Percentiles rank a stretch among this genome's conserved stretches.
Evolutionary conservation across 306 rosid genomes (phyloP).

Genomic region (Lotus japonicus): DNA sequence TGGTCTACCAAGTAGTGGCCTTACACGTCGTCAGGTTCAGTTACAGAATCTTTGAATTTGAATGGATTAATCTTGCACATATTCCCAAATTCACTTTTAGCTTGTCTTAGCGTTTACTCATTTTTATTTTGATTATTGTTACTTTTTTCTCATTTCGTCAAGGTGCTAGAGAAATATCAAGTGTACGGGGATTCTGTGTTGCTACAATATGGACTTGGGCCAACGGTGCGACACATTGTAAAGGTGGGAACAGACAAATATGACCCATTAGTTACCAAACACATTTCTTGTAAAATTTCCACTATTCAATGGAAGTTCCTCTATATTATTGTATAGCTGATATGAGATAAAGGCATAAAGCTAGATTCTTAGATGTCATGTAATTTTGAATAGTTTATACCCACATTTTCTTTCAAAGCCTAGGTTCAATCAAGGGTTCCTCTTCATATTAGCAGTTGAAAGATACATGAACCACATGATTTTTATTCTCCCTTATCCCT

Average conservation of each 20-base stretch:
- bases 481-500: not conserved
- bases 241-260: conserved; percentile 45
- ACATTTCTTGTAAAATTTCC: not conserved
- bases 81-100: conserved; percentile 8
- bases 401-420: not conserved
- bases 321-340: not conserved
- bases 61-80: conserved; percentile 17
- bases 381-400: not conserved
- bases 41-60: conserved; percentile 29
- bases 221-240: conserved; percentile 69
- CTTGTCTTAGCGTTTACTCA: not conserved
- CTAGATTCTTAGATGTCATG: not conserved
- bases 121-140: not conserved
- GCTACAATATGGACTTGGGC: conserved; percentile 61
- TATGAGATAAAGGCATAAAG: not conserved
- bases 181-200: conserved; percentile 80
- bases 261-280: conserved; percentile 5
- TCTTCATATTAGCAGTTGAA: not conserved
- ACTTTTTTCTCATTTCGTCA: not conserved
- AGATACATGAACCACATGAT: not conserved
- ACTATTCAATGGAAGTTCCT: not conserved
- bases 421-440: not conserved
- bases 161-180: conserved; percentile 82
- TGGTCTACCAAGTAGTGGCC: conserved; percentile 65
- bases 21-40: conserved; percentile 88